phyloP scores from a whole-genome alignment of 768 basidiomycete species.

The Trametes sanguinea region DNA sequence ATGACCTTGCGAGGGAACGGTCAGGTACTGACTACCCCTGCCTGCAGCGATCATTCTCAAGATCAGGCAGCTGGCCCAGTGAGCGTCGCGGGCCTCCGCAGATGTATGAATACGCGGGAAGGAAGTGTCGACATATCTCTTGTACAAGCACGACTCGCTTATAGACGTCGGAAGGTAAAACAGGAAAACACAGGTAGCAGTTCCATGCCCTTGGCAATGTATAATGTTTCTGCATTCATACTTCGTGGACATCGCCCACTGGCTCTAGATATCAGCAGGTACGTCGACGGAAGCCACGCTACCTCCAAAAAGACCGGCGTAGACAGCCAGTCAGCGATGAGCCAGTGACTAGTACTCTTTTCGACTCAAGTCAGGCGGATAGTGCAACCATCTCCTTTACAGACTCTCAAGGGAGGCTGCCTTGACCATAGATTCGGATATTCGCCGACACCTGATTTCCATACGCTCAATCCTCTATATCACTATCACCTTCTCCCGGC shows the following conservation, averaged over 20 bases:
- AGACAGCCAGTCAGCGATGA: too few species aligned
- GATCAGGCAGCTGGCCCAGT: constrained; percentile 45
- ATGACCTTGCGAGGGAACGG: background rate
- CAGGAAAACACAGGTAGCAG: background rate
- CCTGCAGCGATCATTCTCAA: constrained; percentile 46
- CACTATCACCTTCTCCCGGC: background rate
- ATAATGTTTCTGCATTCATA: background rate
- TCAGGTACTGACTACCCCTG: background rate
- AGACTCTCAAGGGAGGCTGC: too few species aligned
- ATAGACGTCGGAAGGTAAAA: constrained; percentile 2
- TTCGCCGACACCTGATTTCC: too few species aligned
- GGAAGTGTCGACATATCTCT: background rate
- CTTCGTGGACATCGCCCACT: background rate
- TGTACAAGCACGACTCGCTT: background rate
- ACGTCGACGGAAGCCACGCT: too few species aligned
- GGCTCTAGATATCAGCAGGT: too few species aligned
- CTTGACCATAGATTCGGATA: background rate
- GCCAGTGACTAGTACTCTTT: too few species aligned
- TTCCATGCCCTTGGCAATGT: constrained; percentile 6
- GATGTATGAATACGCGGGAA: constrained; percentile 4
- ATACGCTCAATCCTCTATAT: background rate
- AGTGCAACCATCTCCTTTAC: too few species aligned
- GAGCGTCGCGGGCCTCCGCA: background rate
- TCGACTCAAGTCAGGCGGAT: too few species aligned
- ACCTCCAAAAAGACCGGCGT: too few species aligned